Evolutionary conservation across 2,329 filamentous ascomycete genomes (phyloP), one percentile per base, ranked within the genome.

Genomic region (Alternaria rosae): DNA sequence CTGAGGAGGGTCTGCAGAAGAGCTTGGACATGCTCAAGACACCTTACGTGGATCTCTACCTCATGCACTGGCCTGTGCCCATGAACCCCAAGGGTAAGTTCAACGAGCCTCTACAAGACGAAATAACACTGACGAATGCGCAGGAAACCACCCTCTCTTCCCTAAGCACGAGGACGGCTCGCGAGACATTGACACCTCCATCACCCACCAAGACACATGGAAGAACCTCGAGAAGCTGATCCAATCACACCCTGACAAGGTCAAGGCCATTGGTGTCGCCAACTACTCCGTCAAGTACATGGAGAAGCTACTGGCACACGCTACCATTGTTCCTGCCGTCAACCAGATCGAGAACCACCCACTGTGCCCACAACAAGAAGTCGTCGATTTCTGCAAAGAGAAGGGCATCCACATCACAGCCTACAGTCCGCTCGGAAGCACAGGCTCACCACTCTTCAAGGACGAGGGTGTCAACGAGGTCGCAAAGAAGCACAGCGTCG

Each of bases 41-140:
- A 50, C 90, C 93, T 67, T 94, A 96, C 77, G 86, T 96, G 6
- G 93, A 96, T 77, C 83, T 96, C 59, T 93, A 88, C 76, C 85
- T 96, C 38, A 87, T 96, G 83, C 92, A 97, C 82, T 95, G 92
- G 92, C 91, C 92, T 6, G 82, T 93, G 47, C 88, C 91, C 52
- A 89, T 94, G 88, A 94, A 94, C 81, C 90, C 91, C 8, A 86
- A 91, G 32, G 91, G 90, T 86, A 62, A 42, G 66, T 53, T 35
- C 35, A 4, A 23, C 15, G 6, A n/a, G n/a, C n/a, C n/a, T n/a
- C n/a, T n/a, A 11, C 17, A 20, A 35, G 13, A 28, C 10, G 10
- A 12, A 48, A 10, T 8, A 13, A 15, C 5, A 47, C 45, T 68
- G 11, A 71, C 23, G 15, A 30, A 35, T 1, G 3, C 2, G 38